Base-by-base conservation (phyloP, 805 yeast genomes). In the Kuraishia piskuri region DNA sequence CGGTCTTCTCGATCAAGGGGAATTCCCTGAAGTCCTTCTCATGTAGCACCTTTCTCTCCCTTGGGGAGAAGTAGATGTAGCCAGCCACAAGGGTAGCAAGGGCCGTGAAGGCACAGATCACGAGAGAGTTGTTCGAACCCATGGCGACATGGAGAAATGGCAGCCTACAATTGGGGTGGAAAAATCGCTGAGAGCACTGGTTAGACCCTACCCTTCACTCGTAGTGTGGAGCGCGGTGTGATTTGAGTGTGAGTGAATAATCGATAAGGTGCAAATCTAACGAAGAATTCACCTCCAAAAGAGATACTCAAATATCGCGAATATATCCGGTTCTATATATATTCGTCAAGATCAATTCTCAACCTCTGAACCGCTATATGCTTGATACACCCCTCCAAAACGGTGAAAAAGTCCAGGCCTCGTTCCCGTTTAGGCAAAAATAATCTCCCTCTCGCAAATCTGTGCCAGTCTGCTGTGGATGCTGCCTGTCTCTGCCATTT, bases 1-100 rank as follows among this genome's bases (percentile, higher is more conserved):
- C 77, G 23, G 86, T 83, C 72, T 88, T 90, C 65, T 83, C 81
- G 61, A 86, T 79, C 64, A 91, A 74, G 55, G 92, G 92, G 75
- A 90, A 91, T 63, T 85, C 79, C 66, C 82, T 83, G 73, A 85
- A 90, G 52, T 77, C 76, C 57, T 80, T 85, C 46, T 84, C 80
- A 58, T 77, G 77, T 60, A 91, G 76, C 12, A 84, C 86, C 26
- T 80, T 76, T 54, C 74, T 66, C 19, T 69, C 66, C 57, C 70
- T 70, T 53, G 68, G 67, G 53, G 62, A 59, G 55, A 70, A 67
- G 55, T 69, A 68, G 54, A 67, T 59, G 20, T 64, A 68, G 7
- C 52, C 51, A 25, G 53, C 58, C 55, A 72, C 61, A 48, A 71
- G 61, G 22, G 73, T 69, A 22, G 74, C 68, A 17, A 77, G 71